Percentiles rank a stretch among this genome's conserved stretches.
These are phyloP conservation scores for Afroboletus lepidellus DNA, from an alignment of 1,284 basidiomycete species.

Conservation along the genomic window DNA sequence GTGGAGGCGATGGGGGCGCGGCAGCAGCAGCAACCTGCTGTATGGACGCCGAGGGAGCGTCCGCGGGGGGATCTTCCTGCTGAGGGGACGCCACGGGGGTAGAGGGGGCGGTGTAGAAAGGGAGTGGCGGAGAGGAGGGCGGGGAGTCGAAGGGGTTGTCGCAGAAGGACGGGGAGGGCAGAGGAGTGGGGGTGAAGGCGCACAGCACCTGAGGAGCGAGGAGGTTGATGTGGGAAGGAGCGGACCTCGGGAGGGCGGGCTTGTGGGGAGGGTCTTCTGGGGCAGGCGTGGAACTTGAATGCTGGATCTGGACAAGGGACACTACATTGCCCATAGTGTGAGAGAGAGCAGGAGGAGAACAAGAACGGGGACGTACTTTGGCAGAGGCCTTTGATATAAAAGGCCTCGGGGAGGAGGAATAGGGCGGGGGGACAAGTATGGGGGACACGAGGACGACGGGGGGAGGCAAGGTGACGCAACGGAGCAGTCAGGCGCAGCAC, in stretches of 20 bases:
- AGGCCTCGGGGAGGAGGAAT: conserved; percentile 15
- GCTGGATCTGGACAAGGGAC: conserved; percentile 36
- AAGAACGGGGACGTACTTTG: conserved; percentile 25
- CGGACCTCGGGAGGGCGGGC: conserved; percentile 17
- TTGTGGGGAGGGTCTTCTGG: conserved; percentile 16
- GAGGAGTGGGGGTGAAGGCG: conserved; percentile 25
- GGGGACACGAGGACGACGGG: conserved; percentile 26
- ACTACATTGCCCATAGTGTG: conserved; percentile 33
- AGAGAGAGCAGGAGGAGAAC: conserved; percentile 11
- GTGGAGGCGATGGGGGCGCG: conserved; percentile 28
- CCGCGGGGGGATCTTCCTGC: conserved; percentile 30
- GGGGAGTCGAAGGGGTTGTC: conserved; percentile 35
- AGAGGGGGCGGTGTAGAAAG: conserved; percentile 36
- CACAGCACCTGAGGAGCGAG: conserved; percentile 27
- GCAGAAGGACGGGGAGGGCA: conserved; percentile 24
- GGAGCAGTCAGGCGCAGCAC: conserved; percentile 20
- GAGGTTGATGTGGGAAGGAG: conserved; percentile 32
- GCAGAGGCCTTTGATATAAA: conserved; percentile 20
- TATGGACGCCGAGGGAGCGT: conserved; percentile 18
- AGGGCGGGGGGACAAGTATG: conserved; percentile 30
- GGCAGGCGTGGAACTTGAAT: conserved; percentile 11
- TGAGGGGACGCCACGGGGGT: conserved; percentile 36
- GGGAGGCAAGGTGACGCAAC: conserved; percentile 26
- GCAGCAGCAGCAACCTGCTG: conserved; percentile 18
- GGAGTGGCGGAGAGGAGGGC: conserved; percentile 34